These are phyloP conservation scores for Pichia sp. DNA, from an alignment of 1,139 yeast species.

Conservation along the genomic window DNA sequence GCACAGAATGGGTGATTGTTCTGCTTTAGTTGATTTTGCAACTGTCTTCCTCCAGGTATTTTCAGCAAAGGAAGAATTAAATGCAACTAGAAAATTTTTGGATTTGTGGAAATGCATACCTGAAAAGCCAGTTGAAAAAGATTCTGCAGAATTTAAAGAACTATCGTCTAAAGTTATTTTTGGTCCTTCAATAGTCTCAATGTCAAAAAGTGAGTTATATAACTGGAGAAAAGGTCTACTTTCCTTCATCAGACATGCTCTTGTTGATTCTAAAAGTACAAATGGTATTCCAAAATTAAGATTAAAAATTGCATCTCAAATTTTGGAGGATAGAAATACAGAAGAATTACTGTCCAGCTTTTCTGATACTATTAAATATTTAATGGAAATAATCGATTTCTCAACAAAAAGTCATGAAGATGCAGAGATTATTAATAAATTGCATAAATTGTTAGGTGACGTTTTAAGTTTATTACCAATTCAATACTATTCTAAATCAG, in stretches of 20 bases:
- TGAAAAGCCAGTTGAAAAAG: conserved; percentile 30
- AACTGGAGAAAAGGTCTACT: conserved; percentile 47
- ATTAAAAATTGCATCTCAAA: conserved; percentile 51
- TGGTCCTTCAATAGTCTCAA: conserved; percentile 52
- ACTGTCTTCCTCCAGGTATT: conserved; percentile 64
- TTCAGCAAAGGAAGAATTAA: conserved; percentile 60
- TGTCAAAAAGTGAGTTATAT: conserved; percentile 44
- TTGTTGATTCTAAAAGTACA: conserved; percentile 41
- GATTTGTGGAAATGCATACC: conserved; percentile 52
- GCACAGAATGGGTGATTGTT: conserved; percentile 60
- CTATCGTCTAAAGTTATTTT: conserved; percentile 55
- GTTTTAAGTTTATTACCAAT: conserved; percentile 70
- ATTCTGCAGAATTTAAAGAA: conserved; percentile 31
- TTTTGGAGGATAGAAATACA: conserved; percentile 42
- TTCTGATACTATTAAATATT: conserved; percentile 37
- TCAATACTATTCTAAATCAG: conserved; percentile 60
- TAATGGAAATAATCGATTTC: conserved; percentile 31
- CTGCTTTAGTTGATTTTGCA: conserved; percentile 63
- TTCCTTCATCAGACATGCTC: conserved; percentile 44
- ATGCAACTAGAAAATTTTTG: conserved; percentile 51
- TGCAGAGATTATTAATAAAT: conserved; percentile 27
- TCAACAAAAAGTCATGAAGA: conserved; percentile 21
- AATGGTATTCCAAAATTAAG: conserved; percentile 43
- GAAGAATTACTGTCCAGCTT: conserved; percentile 38
- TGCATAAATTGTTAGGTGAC: conserved; percentile 50